Base-by-base conservation (phyloP, 306 rosid genomes). In the Hippophae rhamnoides region DNA sequence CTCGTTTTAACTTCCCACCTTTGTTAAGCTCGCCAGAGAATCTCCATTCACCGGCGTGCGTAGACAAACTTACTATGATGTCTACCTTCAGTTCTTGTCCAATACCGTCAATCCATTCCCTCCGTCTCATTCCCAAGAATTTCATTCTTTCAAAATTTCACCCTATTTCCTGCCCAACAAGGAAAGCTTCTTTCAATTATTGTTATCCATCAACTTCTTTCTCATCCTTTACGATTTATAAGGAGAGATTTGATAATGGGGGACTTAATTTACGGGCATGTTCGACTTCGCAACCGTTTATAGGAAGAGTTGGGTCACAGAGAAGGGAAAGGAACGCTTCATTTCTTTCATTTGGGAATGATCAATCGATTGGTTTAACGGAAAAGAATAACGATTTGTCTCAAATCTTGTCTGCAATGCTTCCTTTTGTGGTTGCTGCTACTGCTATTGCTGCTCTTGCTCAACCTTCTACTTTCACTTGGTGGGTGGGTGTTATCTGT, bases 401-500 rank as follows among this genome's bases (percentile, higher is more conserved):
- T 51, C 93, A 80, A 75, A 7, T 77, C 66, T 65, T 92, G 26
- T 88, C 99, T 8, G 92, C 89, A 52, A 72, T 84, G 79, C 99
- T 92, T 83, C 99, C 99, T 5, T 82, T 92, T 72, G 90, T 88
- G 58, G 99, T 92, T 48, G 93, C 84, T 50, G 87, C 75, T 40
- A 92, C 99, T 5, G 96, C 93, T n/a, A 65, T 88, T 73, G 88
- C 84, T 7, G 99, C 99, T 70, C 77, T 92, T 10, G 75, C 79
- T 68, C 84, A 82, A 69, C 99, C 99, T 64, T 81, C 93, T n/a
- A 87, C 99, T 47, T 92, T 83, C 64, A 85, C 89, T 67, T 92
- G 99, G 99, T 92, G 45, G 54, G 71, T 72, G 10, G 50, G 10
- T 57, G 11, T 63, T 25, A 40, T 40, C 25, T 7, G 6, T 47